Evolutionary conservation across 441 rosid genomes (phyloP), one percentile per base, ranked within the genome.

Genomic region (Gossypium gossypioides): DNA sequence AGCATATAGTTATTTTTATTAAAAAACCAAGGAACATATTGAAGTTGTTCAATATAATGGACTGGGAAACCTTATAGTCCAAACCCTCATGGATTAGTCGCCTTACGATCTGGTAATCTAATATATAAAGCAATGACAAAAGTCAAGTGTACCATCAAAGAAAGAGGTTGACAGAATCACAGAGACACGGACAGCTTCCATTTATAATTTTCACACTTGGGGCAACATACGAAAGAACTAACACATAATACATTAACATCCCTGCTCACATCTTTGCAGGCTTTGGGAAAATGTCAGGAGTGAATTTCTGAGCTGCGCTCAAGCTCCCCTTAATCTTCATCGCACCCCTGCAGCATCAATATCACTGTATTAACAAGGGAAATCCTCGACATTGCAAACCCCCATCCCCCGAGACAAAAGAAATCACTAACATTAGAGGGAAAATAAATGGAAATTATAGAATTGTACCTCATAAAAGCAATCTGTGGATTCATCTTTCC

Each of bases 281-380:
- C 86, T 92, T 94, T 1, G 99, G 99, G 90, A 94, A 94, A 77
- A 92, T 89, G 77, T 89, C 99, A 0, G 97, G 99, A 9, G 99
- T 88, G 78, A 94, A 88, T 68, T 94, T 92, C 87, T 89, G 97
- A 0, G 99, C 99, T 0, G 97, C 96, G 72, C 87, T 88, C 74
- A 94, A 82, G 74, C 97, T 94, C 68, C 99, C 99, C 83, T 88
- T 92, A 61, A 94, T 81, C 92, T 94, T 94, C 94, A 94, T 82
- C 0, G 88, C 87, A 40, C 99, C 99, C 87, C 97, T 94, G 85
- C 78, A 79, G 74, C 79, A 78, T 63, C 78, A 51, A 63, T 72
- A 70, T 25, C 21, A 66, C 21, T 24, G 8, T 32, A 68, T 57
- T 19, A 34, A 68, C 0, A 16, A 60, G 16, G 46, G 42, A 59